Evolutionary conservation across 495 filamentous ascomycete genomes (phyloP), one percentile per base, ranked within the genome.

Genomic region (Neurospora pannonica): DNA sequence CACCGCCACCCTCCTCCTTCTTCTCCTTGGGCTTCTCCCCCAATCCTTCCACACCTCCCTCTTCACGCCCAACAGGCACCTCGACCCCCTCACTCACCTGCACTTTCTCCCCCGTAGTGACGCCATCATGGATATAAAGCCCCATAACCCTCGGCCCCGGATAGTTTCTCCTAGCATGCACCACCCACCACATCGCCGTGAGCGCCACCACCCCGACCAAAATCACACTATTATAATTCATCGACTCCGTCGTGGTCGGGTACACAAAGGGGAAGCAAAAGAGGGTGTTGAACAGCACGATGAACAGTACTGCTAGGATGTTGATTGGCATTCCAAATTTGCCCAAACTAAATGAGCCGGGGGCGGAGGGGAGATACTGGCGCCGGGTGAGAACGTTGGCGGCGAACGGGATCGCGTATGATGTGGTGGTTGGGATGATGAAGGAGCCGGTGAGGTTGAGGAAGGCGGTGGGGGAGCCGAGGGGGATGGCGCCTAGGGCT

Each of bases 381-480:
- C 94, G 86, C 0, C 89, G 83, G 0, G 89, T 90, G 21, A 93
- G 77, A 8, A 96, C 75, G 78, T 96, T 91, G 1, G 92, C 92
- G 42, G 91, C 85, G 77, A 97, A 93, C 19, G 93, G 92, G 71
- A 90, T 88, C 48, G 91, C 87, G 76, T 96, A 97, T 0, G 91
- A 94, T 4, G 90, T 80, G 4, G 90, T 92, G 36, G 89, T 89
- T 17, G 95, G 85, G 73, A 94, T 88, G 77, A 94, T 89, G 79
- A 93, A 95, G 0, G 87, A 90, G 3, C 91, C 91, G 2, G 93
- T 89, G 7, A 96, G 88, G 73, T 91, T 92, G 43, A 86, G 86
- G 84, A 97, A 97, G 0, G 94, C 94, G 0, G 92, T 92, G 0
- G 85, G 86, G 60, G 84, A 89, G 24, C 91, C 92, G 5, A 96